Base-by-base conservation (phyloP, 2,329 filamentous ascomycete genomes). In the Leptoxyphium fumago region DNA sequence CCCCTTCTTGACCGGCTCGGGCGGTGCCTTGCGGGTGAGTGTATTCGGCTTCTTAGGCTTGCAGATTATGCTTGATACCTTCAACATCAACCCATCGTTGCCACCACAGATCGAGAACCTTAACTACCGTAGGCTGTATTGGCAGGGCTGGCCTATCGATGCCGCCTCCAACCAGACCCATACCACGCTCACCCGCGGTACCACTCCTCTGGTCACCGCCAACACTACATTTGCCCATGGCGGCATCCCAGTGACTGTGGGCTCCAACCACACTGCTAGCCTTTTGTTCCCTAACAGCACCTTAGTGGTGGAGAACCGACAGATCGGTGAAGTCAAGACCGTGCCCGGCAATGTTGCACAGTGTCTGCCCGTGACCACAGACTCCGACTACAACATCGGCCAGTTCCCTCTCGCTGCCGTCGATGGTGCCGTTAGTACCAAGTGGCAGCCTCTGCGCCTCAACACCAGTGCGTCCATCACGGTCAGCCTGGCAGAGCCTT, bases 1-100 rank as follows among this genome's bases (percentile, higher is more conserved):
- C 52, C 80, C 80, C 0, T 84, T 84, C 64, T 61, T 84, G 18
- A 84, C 80, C 0, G 80, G 80, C 3, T 75, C 80, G 54, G 80
- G 80, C 15, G 80, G 80, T 43, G 74, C 78, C 11, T 74, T 82
- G 50, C 79, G 82, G 56, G 74, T 83, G 18, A 73, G 72, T 0
- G 68, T 81, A 2, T 82, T 78, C 51, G 80, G 80, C 0, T 84
- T 79, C 55, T 68, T 83, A 0, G 80, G 80, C 1, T 65, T 82
- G 2, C 71, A 78, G 10, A 64, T 80, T 2, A 68, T 74, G 40
- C 68, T 77, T 2, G 74, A 78, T 46, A 67, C 68, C 13, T 62
- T 77, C n/a, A 72, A 79, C 48, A 63, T 84, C 43, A 71, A 82
- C 45, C 80, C 80, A 0, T 73, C 73, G 10, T 63, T 83, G 0